Evolutionary conservation across 2,329 filamentous ascomycete species (phyloP).

Genomic region (Keithomyces neogunnii): DNA sequence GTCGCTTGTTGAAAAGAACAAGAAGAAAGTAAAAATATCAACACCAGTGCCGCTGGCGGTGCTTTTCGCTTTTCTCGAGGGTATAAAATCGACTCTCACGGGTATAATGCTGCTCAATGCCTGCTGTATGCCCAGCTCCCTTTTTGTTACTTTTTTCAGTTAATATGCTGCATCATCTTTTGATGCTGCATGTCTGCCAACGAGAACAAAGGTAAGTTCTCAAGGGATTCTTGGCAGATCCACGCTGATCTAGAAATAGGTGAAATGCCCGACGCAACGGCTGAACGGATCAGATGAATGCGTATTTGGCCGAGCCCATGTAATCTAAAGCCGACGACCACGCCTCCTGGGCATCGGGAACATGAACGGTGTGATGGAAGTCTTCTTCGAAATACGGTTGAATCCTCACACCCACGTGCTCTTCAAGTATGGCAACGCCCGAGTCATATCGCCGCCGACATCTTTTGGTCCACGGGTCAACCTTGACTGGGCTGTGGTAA

Average conservation of each 20-base stretch:
- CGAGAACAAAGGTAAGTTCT: background rate
- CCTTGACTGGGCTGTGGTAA: constrained; percentile 34
- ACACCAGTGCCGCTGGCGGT: too few species aligned
- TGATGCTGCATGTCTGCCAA: too few species aligned
- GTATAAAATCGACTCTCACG: too few species aligned
- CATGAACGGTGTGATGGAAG: constrained; percentile 32
- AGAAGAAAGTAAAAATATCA: too few species aligned
- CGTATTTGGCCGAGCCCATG: constrained; percentile 20
- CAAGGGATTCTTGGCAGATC: background rate
- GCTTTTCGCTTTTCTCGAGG: too few species aligned
- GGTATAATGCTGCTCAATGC: too few species aligned
- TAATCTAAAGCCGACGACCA: constrained; percentile 27
- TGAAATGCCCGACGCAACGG: background rate
- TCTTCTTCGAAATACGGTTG: constrained; percentile 36
- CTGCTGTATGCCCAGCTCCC: too few species aligned
- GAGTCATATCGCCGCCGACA: constrained; percentile 32
- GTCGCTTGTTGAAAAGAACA: too few species aligned
- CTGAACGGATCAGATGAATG: constrained; percentile 22
- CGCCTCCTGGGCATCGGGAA: constrained; percentile 25
- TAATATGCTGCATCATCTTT: too few species aligned
- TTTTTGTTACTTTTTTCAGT: too few species aligned
- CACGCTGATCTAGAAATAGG: background rate
- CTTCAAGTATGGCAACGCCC: constrained; percentile 27
- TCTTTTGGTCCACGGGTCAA: constrained; percentile 34
- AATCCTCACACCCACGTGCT: constrained; percentile 28